Evolutionary conservation across 2,329 filamentous ascomycete species (phyloP).

Genomic region (Tolypocladium ophioglossoides): DNA sequence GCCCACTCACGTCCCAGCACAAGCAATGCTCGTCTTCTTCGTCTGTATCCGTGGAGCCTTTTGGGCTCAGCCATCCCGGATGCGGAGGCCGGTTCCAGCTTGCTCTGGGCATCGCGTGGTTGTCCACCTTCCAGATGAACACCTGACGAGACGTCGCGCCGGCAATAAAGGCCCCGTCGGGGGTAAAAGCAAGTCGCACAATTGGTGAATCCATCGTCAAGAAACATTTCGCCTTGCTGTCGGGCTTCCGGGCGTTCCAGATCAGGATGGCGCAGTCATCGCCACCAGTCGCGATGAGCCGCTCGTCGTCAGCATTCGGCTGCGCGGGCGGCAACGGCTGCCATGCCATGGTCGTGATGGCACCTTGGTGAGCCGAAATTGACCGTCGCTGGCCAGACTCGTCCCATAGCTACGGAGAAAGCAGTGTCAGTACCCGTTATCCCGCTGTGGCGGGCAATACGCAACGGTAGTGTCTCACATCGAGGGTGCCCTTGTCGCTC

Average conservation of each 20-base stretch:
- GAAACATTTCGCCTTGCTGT: constrained; percentile 46
- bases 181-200: constrained; percentile 50
- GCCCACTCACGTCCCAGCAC: constrained; percentile 51
- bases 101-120: constrained; percentile 45
- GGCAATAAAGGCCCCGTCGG: constrained; percentile 52
- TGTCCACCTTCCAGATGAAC: constrained; percentile 55
- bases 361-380: constrained; percentile 48
- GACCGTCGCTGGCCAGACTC: constrained; percentile 40
- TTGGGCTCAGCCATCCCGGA: constrained; percentile 48
- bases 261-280: constrained; percentile 53
- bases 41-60: constrained; percentile 38
- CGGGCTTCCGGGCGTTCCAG: constrained; percentile 47
- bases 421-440: background rate
- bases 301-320: constrained; percentile 32
- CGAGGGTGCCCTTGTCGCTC: constrained; percentile 47
- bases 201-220: constrained; percentile 51
- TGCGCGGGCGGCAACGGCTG: constrained; percentile 38
- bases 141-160: constrained; percentile 48
- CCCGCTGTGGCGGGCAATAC: no score
- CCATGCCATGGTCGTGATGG: constrained; percentile 49
- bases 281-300: constrained; percentile 49
- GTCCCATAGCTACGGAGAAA: constrained; percentile 39
- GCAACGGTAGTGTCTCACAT: constrained; percentile 35
- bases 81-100: constrained; percentile 47
- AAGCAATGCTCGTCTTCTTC: constrained; percentile 52